Conservation (phyloP, 73 alveolate species). For the Paraurostyla sp. region DNA sequence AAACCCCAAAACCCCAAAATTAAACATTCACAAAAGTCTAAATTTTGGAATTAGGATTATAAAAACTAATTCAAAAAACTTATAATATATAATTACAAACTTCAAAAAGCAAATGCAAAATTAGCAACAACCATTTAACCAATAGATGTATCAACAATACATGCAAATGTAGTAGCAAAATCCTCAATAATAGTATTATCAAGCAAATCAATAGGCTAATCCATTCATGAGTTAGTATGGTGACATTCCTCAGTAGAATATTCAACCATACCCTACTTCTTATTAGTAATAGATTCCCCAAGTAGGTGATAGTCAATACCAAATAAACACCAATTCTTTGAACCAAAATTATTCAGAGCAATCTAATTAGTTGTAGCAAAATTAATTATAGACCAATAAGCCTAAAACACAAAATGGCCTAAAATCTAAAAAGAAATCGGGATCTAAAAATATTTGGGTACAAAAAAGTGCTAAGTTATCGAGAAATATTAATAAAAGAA, state of each 20-base stretch:
- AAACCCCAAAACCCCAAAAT: conserved; percentile 24
- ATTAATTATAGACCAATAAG: neutral
- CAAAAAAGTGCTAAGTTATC: neutral
- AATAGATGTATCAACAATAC: neutral
- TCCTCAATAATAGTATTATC: neutral
- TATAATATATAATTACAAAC: neutral
- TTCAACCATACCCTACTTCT: no score
- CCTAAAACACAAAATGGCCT: neutral
- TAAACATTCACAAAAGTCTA: neutral
- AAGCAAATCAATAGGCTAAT: neutral
- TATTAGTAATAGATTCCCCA: no score
- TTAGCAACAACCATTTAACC: neutral
- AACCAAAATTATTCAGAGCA: no score
- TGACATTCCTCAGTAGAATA: neutral
- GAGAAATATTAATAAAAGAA: neutral
- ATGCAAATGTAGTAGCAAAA: neutral
- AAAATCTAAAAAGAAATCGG: neutral
- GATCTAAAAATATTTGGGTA: neutral
- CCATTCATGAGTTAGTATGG: neutral
- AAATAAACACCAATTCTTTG: neutral
- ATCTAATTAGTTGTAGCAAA: neutral
- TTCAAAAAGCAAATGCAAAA: neutral
- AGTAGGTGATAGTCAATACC: neutral
- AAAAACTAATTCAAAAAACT: no score
- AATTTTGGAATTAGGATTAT: no score